These are phyloP conservation scores for Globisporangium irregulare DNA, from an alignment of 352 stramenopile genomes.

Conservation along the genomic window DNA sequence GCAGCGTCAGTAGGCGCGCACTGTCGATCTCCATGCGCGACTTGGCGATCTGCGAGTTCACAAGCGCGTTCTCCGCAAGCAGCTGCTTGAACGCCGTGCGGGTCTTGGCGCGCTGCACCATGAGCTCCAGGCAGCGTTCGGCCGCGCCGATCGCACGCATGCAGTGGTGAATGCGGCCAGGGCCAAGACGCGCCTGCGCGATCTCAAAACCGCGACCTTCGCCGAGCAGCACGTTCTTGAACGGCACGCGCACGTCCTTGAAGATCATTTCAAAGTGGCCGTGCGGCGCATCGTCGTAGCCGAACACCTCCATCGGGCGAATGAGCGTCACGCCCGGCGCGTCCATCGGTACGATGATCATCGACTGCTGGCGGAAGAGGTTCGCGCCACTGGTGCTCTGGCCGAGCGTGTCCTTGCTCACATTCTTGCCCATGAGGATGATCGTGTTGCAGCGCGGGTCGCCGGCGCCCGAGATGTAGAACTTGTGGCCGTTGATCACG, in stretches of 20 bases:
- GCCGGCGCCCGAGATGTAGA: conserved; percentile 95
- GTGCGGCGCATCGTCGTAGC: conserved; percentile 96
- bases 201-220: conserved; percentile 90
- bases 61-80: conserved; percentile 83
- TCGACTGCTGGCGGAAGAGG: conserved; percentile 78
- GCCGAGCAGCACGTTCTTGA: conserved; percentile 76
- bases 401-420: conserved; percentile 20
- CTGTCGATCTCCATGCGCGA: conserved; percentile 80
- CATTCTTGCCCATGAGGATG: conserved; percentile 80
- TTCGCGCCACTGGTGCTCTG: conserved; percentile 13
- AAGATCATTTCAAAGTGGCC: conserved; percentile 96
- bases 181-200: conserved; percentile 90
- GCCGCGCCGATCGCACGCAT: conserved; percentile 94
- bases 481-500: conserved; percentile 95
- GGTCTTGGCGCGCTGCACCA: conserved; percentile 89
- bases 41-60: conserved; percentile 83
- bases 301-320: conserved; percentile 91
- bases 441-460: conserved; percentile 94
- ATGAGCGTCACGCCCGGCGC: conserved; percentile 90
- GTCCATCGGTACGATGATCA: conserved; percentile 92
- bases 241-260: conserved; percentile 91
- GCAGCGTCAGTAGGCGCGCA: conserved; percentile 83
- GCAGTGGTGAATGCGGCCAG: conserved; percentile 97
- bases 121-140: conserved; percentile 83
- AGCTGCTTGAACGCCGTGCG: conserved; percentile 93